Evolutionary conservation across 1,139 yeast genomes (phyloP).

Genomic region (Geotrichum klebahnii): DNA sequence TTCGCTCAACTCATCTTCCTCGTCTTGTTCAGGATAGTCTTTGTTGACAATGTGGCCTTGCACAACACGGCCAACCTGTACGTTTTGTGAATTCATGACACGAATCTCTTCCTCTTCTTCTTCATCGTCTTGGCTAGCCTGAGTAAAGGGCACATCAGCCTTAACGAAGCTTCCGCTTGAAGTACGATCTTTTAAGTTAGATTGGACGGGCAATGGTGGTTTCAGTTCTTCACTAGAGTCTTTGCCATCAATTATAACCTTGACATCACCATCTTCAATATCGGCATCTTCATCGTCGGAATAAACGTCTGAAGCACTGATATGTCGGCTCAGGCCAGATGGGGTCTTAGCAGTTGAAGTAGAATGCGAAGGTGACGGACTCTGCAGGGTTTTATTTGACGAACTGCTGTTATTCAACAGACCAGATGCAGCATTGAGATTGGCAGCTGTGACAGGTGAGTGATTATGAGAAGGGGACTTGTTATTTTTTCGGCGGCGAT

Average conservation of each 20-base stretch:
- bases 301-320: slow-evolving; percentile 22
- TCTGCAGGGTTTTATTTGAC: background rate
- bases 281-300: slow-evolving; percentile 46
- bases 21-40: slow-evolving; percentile 40
- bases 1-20: slow-evolving; percentile 23
- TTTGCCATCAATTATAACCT: slow-evolving; percentile 18
- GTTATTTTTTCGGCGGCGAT: slow-evolving; percentile 85
- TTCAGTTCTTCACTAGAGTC: background rate
- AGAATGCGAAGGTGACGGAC: background rate
- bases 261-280: slow-evolving; percentile 58
- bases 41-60: slow-evolving; percentile 97
- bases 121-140: slow-evolving; percentile 43
- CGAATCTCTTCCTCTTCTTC: slow-evolving; percentile 67
- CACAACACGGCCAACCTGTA: slow-evolving; percentile 93
- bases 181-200: slow-evolving; percentile 22
- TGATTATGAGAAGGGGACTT: slow-evolving; percentile 23
- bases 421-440: background rate
- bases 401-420: background rate
- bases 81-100: slow-evolving; percentile 67
- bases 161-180: too few relatives aligned
- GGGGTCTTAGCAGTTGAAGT: slow-evolving; percentile 10
- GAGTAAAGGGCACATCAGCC: slow-evolving; percentile 40
- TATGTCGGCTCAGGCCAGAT: slow-evolving; percentile 15
- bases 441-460: background rate
- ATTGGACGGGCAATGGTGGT: slow-evolving; percentile 1